Conservation (phyloP, 148 eudicot species). For the Spergularia marina region DNA sequence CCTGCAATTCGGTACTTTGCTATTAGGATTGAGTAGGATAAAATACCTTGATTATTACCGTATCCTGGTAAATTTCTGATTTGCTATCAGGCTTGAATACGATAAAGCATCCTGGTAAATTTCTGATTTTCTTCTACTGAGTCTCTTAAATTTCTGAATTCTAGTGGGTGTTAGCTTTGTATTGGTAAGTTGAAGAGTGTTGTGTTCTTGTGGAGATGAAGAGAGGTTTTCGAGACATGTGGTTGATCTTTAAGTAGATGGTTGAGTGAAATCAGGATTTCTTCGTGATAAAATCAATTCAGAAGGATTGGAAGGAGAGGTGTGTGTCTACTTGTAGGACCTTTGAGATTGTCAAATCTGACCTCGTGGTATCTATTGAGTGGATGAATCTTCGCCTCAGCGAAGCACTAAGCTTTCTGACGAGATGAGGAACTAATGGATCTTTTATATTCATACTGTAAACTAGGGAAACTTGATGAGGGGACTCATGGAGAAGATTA, state of each 20-base stretch:
- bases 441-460: conserved; percentile 41
- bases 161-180: conserved; percentile 34
- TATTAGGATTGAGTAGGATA: too few species aligned
- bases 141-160: conserved; percentile 26
- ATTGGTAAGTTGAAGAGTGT: conserved; percentile 41
- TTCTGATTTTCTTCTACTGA: too few species aligned
- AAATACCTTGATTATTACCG: too few species aligned
- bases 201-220: conserved; percentile 47
- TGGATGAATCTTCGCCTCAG: conserved; percentile 38
- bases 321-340: conserved; percentile 63
- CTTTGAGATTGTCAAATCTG: conserved; percentile 50
- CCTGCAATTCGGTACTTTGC: too few species aligned
- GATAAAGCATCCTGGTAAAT: too few species aligned
- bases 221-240: conserved; percentile 47
- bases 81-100: too few species aligned
- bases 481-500: conserved; percentile 30
- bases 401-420: conserved; percentile 48
- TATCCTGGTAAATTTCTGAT: too few species aligned
- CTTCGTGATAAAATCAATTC: conserved; percentile 55
- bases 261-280: conserved; percentile 45
- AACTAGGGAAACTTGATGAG: conserved; percentile 35
- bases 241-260: conserved; percentile 68
- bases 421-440: conserved; percentile 42
- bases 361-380: conserved; percentile 36
- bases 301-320: conserved; percentile 56